Conservation (phyloP, 331 rosid genomes). For the Phaseolus coccineus region DNA sequence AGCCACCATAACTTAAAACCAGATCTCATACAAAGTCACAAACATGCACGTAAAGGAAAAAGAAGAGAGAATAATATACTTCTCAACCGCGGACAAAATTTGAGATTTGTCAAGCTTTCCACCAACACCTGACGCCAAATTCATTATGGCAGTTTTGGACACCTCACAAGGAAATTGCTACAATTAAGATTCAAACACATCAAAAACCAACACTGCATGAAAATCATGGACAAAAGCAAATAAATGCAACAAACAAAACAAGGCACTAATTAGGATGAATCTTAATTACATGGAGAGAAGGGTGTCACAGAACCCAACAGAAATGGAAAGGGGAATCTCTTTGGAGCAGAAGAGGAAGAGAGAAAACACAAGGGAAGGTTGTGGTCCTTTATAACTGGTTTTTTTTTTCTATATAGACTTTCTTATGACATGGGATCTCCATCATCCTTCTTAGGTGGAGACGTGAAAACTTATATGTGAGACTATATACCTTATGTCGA, state of each 20-base stretch:
- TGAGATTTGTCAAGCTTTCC: constrained; percentile 70
- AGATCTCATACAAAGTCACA: neutral
- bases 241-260: neutral
- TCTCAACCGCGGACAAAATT: constrained; percentile 72
- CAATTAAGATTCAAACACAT: neutral
- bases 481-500: no score
- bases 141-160: constrained; percentile 55
- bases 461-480: no score
- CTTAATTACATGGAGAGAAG: constrained; percentile 18
- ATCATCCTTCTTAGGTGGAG: no score
- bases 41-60: no score
- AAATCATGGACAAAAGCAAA: neutral
- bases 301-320: neutral
- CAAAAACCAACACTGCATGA: neutral
- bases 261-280: neutral
- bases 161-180: constrained; percentile 5
- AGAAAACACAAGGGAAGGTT: neutral
- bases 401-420: neutral
- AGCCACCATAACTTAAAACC: neutral
- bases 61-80: constrained; percentile 39
- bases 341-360: neutral
- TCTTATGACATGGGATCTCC: no score
- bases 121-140: constrained; percentile 80
- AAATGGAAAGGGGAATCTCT: neutral
- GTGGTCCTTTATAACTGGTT: neutral